Evolutionary conservation across 2,329 filamentous ascomycete species (phyloP), one percentile per base, ranked within the genome.

Genomic region (Aspergillus texensis): DNA sequence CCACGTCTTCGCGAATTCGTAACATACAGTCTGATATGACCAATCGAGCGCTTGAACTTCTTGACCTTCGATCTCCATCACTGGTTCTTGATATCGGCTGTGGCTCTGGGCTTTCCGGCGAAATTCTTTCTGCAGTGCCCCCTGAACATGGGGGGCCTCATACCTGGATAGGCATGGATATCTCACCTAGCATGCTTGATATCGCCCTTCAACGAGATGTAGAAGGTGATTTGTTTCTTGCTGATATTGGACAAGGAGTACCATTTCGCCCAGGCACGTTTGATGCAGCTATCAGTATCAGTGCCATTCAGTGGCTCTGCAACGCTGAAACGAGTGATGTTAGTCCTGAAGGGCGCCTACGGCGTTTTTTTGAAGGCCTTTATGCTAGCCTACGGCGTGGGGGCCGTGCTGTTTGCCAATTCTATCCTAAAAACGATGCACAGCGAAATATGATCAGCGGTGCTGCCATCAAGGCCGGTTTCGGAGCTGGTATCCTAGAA

Each of bases 231-330:
- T 81, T 99, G n/a, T 84, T 99, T 71, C 87, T 99, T 0, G 92
- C 93, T 4, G 95, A 99, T 74, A 96, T 97, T 57, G 95, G 95
- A 0, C 95, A 99, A 75, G 95, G 95, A 1, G 88, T 99, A 0
- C 95, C 95, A 0, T 99, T 99, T 77, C 89, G 95, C 19, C 88
- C 95, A 0, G 95, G 95, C 36, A 88, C 90, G 0, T 99, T 99
- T 75, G 95, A 99, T 76, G 95, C 94, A 0, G 95, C 95, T 26
- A 93, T 99, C 71, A 93, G 89, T 73, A 98, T 99, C 75, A 93
- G 89, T 70, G 95, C 95, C 0, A 91, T 99, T n/a, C 95, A 99
- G 79, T 99, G 95, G 95, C 84, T 99, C 34, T 99, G 95, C 79
- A 98, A 97, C 78, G 95, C 94, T 46, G 95, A 98, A 78, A 91